These are phyloP conservation scores for Ganoderma multipileum DNA, from an alignment of 1,284 basidiomycete species.

Conservation along the genomic window DNA sequence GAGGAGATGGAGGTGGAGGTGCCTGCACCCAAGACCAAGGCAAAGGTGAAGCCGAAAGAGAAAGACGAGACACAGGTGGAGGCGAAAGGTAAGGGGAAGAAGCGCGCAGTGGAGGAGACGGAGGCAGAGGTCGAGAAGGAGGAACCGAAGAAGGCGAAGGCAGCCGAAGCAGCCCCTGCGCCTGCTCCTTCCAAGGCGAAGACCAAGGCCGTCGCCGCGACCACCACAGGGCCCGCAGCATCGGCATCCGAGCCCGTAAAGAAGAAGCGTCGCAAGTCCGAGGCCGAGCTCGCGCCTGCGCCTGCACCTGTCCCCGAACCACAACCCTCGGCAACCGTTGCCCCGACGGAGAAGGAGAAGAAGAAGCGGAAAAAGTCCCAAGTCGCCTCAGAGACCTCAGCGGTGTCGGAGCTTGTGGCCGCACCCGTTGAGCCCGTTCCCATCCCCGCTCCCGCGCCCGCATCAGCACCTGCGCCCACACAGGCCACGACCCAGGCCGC, in stretches of 20 bases:
- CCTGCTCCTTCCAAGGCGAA: not conserved
- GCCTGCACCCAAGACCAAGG: conserved; percentile 24
- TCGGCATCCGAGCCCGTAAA: conserved; percentile 24
- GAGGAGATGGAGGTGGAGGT: conserved; percentile 24
- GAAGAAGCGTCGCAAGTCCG: conserved; percentile 36
- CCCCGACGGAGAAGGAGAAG: conserved; percentile 26
- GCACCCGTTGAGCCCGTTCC: conserved; percentile 11
- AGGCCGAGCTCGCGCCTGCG: not conserved
- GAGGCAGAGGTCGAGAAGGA: conserved; percentile 40
- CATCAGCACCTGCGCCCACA: conserved; percentile 5
- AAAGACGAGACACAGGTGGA: conserved; percentile 6
- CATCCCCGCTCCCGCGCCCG: conserved; percentile 1
- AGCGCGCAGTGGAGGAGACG: conserved; percentile 46
- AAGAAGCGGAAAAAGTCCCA: conserved; percentile 41
- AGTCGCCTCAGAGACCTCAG: conserved; percentile 31
- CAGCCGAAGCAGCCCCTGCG: conserved; percentile 11
- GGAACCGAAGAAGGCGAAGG: conserved; percentile 42
- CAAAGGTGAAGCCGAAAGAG: not conserved
- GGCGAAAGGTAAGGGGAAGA: conserved; percentile 43
- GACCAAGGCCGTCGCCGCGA: conserved; percentile 34
- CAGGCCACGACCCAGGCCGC: conserved; percentile 13
- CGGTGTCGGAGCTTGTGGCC: not conserved
- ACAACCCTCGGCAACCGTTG: conserved; percentile 22
- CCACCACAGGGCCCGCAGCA: conserved; percentile 12
- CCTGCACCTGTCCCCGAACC: conserved; percentile 10